Evolutionary conservation across 805 yeast genomes (phyloP).

Genomic region (Pichia ethanolica): DNA sequence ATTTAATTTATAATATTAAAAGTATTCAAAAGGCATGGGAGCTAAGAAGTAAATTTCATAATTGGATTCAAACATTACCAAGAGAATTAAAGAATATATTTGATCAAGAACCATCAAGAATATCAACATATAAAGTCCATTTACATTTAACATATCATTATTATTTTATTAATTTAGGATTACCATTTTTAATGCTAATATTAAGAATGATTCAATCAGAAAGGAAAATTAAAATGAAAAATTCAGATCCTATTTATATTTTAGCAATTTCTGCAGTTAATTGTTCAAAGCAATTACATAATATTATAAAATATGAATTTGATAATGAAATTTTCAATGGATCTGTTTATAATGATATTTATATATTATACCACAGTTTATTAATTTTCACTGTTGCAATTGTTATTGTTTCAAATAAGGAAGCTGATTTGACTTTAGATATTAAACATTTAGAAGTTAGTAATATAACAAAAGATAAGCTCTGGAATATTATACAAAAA

Average conservation of each 20-base stretch:
- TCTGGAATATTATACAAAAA: constrained; percentile 2
- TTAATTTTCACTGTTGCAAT: constrained; percentile 6
- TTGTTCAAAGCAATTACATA: constrained; percentile 6
- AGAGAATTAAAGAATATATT: neutral
- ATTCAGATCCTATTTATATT: neutral
- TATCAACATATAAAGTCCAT: neutral
- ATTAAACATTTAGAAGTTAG: neutral
- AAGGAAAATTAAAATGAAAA: neutral
- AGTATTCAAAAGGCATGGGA: constrained; percentile 12
- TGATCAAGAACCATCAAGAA: neutral
- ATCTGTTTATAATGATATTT: constrained; percentile 4
- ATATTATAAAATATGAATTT: constrained; percentile 3
- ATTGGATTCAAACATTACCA: constrained; percentile 6
- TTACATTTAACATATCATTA: constrained; percentile 8
- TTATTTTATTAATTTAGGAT: constrained; percentile 4
- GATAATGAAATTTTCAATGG: constrained; percentile 6
- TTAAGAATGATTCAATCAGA: constrained; percentile 5
- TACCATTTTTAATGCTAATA: constrained; percentile 8
- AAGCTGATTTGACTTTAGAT: constrained; percentile 1
- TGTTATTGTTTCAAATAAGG: neutral
- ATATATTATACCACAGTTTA: constrained; percentile 6
- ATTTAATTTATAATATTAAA: constrained; percentile 9
- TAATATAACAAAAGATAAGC: constrained; percentile 3
- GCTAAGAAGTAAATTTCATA: constrained; percentile 14
- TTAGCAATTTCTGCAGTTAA: constrained; percentile 6